Conservation (phyloP, 306 rosid species). For the Cicer bijugum region DNA sequence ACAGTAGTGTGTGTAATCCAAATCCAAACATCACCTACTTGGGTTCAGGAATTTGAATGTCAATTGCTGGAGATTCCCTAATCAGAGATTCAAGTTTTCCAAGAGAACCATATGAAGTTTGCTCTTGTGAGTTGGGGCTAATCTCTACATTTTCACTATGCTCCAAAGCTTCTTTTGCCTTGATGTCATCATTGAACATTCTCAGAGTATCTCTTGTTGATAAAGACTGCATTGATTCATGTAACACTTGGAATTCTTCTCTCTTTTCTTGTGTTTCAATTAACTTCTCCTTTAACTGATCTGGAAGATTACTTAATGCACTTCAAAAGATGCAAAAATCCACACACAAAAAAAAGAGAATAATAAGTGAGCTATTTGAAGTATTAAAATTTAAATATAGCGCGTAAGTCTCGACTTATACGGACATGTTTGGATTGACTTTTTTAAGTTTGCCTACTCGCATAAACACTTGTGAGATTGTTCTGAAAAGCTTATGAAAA, state of each 20-base stretch:
- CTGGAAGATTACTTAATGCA: conserved; percentile 71
- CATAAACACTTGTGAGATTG: too few species aligned
- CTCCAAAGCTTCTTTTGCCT: conserved; percentile 46
- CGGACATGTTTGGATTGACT: too few species aligned
- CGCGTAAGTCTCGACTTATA: background rate
- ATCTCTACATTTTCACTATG: conserved; percentile 43
- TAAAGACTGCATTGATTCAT: conserved; percentile 63
- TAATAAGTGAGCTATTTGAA: background rate
- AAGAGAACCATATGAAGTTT: conserved; percentile 46
- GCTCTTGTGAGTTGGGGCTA: conserved; percentile 42
- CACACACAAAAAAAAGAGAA: background rate
- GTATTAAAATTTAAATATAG: conserved; percentile 9
- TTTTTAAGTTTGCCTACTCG: too few species aligned
- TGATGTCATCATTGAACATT: conserved; percentile 56
- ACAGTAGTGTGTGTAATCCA: too few species aligned
- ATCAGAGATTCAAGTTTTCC: conserved; percentile 59
- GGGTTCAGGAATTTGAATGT: conserved; percentile 44
- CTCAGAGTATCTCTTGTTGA: conserved; percentile 68
- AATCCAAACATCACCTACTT: conserved; percentile 29
- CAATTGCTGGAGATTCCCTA: conserved; percentile 51
- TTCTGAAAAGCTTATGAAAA: too few species aligned
- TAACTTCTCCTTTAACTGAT: conserved; percentile 60
- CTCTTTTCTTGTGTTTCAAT: conserved; percentile 56
- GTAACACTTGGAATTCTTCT: conserved; percentile 55
- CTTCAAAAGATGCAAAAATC: conserved; percentile 51